Evolutionary conservation across 306 rosid genomes (phyloP).

Genomic region (Geum urbanum): DNA sequence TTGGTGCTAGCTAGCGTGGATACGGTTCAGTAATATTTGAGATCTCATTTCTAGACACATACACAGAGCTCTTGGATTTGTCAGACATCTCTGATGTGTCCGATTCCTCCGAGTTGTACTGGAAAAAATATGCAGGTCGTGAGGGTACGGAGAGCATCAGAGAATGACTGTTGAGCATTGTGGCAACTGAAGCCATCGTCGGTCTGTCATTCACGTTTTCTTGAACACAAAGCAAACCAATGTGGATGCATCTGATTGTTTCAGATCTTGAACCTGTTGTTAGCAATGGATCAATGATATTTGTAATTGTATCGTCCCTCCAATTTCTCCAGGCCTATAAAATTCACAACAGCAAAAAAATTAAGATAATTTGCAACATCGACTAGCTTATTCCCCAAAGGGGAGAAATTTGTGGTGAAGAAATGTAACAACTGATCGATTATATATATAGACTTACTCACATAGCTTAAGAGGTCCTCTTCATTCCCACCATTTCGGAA

Average conservation of each 20-base stretch:
- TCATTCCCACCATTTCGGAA: neutral
- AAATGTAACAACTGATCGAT: too few relatives aligned
- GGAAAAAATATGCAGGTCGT: neutral
- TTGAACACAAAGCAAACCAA: conserved; percentile 17
- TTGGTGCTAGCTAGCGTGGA: neutral
- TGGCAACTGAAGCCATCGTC: neutral
- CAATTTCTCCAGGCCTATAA: conserved; percentile 24
- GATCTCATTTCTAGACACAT: neutral
- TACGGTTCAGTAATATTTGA: conserved; percentile 1
- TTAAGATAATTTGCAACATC: neutral
- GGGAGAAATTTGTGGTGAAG: neutral
- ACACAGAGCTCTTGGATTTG: neutral
- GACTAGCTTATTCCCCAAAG: too few relatives aligned
- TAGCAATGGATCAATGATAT: conserved; percentile 1
- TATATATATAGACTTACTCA: neutral
- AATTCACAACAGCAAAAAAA: neutral
- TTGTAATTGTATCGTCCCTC: neutral
- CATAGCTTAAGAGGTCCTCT: conserved; percentile 15
- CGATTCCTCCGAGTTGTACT: neutral
- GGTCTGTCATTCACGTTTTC: conserved; percentile 7
- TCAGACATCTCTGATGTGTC: neutral
- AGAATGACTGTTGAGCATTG: neutral
- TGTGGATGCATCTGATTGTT: conserved; percentile 12
- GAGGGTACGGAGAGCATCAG: neutral
- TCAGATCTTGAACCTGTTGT: neutral